Conservation (phyloP, 495 filamentous ascomycete genomes). For the Glutinoglossum americanum region DNA sequence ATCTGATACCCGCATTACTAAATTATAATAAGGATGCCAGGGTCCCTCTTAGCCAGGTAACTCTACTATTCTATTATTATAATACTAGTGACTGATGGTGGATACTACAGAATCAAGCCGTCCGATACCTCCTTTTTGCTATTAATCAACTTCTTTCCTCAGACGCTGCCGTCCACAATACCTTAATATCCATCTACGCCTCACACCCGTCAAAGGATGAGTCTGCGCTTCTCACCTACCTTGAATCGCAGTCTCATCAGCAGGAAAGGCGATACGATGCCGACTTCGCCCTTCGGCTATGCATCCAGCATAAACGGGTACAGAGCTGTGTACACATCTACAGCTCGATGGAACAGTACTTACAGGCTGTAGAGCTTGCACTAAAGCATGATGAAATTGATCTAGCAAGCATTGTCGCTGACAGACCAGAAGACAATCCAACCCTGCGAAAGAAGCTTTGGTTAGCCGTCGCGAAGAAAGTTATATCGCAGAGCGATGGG, state of each 20-base stretch:
- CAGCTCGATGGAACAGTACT: constrained; percentile 80
- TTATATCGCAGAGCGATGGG: constrained; percentile 60
- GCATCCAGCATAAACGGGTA: constrained; percentile 79
- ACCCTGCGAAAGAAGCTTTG: constrained; percentile 83
- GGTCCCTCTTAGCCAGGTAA: constrained; percentile 27
- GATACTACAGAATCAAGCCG: constrained; percentile 57
- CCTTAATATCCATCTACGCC: constrained; percentile 86
- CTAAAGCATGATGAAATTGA: constrained; percentile 75
- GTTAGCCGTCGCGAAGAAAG: constrained; percentile 82
- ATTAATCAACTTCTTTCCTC: constrained; percentile 69
- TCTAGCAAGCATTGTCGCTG: constrained; percentile 74
- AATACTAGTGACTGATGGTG: background rate
- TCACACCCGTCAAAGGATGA: constrained; percentile 66
- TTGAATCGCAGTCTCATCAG: constrained; percentile 52
- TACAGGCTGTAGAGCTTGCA: constrained; percentile 78
- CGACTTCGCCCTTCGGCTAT: constrained; percentile 91
- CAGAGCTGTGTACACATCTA: constrained; percentile 92
- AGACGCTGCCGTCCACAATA: constrained; percentile 90
- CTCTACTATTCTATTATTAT: constrained; percentile 9
- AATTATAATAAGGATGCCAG: constrained; percentile 68
- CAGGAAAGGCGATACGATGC: constrained; percentile 60
- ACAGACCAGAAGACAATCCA: constrained; percentile 54
- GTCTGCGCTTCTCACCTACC: constrained; percentile 63
- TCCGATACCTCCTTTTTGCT: constrained; percentile 82
- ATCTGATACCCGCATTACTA: constrained; percentile 76